A percentile compares a stretch with the other conserved stretches of the same genome.
Conservation (phyloP, 2,329 filamentous ascomycete genomes). For the Zelopaecilomyces penicillatus region DNA sequence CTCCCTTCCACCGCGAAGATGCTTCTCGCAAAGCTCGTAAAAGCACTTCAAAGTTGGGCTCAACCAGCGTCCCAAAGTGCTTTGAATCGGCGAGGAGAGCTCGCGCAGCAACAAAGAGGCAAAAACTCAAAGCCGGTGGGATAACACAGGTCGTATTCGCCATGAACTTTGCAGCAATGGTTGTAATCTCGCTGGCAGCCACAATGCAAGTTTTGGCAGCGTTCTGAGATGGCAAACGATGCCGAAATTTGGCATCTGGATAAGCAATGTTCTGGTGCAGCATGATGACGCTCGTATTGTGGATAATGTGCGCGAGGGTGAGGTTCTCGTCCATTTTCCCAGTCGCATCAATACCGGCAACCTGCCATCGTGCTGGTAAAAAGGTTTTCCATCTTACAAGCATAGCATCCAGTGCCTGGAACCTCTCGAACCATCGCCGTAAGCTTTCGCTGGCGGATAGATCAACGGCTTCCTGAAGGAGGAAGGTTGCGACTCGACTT, state of each 20-base stretch:
- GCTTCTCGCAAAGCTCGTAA: slow-evolving; percentile 4
- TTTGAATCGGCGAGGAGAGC: slow-evolving; percentile 8
- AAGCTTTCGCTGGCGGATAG: slow-evolving; percentile 27
- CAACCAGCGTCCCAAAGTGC: slow-evolving; percentile 3
- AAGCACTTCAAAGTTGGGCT: slow-evolving; percentile 5
- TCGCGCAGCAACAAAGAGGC: slow-evolving; percentile 8
- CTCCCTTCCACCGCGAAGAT: slow-evolving; percentile 3
- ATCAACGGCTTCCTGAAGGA: slow-evolving; percentile 33
- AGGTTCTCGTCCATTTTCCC: slow-evolving; percentile 35
- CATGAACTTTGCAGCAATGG: slow-evolving; percentile 8
- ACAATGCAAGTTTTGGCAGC: slow-evolving; percentile 7
- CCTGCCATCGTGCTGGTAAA: slow-evolving; percentile 33
- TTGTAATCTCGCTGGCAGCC: slow-evolving; percentile 7
- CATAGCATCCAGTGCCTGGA: slow-evolving; percentile 35
- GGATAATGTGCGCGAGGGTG: slow-evolving; percentile 17
- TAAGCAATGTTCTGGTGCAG: slow-evolving; percentile 17
- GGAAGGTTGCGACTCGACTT: slow-evolving; percentile 33
- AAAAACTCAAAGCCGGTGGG: slow-evolving; percentile 4
- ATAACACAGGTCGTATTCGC: slow-evolving; percentile 3
- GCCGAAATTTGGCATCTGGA: slow-evolving; percentile 6
- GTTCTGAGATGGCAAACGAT: slow-evolving; percentile 6
- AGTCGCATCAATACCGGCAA: slow-evolving; percentile 26
- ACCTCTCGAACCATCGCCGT: slow-evolving; percentile 33
- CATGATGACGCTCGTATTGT: slow-evolving; percentile 17
- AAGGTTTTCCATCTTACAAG: slow-evolving; percentile 39